phyloP scores from a whole-genome alignment of 139 green algal genomes.

The Axilococcus clingmanii region DNA sequence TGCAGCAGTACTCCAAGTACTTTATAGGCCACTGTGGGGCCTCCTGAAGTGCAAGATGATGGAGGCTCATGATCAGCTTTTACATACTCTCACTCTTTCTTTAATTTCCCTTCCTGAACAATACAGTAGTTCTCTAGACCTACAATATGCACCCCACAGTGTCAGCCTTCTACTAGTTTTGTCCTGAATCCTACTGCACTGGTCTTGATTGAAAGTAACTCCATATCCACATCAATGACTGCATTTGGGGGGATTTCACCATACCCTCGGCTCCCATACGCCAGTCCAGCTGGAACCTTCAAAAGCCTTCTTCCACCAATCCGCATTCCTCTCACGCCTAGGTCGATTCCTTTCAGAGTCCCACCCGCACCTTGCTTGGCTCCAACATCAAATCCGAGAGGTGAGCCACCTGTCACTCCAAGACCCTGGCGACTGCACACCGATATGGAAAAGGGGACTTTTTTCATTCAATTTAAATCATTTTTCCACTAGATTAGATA shows the following conservation, averaged over 20 bases:
- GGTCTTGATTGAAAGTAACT: conserved; percentile 72
- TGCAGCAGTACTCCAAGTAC: too few relatives aligned
- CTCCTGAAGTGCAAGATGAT: too few relatives aligned
- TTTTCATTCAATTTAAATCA: not conserved
- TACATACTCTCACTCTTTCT: too few relatives aligned
- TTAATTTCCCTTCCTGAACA: too few relatives aligned
- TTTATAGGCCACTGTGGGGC: too few relatives aligned
- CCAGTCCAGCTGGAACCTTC: conserved; percentile 66
- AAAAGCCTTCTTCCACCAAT: conserved; percentile 62
- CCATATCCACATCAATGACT: conserved; percentile 56
- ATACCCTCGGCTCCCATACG: conserved; percentile 52
- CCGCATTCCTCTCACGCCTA: conserved; percentile 76
- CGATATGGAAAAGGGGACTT: too few relatives aligned
- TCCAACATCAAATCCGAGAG: conserved; percentile 84
- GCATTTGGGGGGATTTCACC: conserved; percentile 70
- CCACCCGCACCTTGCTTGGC: conserved; percentile 34
- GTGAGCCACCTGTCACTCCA: conserved; percentile 69
- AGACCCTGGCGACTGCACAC: conserved; percentile 62
- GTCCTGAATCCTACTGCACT: conserved; percentile 37
- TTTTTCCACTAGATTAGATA: not conserved
- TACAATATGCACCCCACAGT: too few relatives aligned
- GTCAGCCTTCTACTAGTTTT: conserved; percentile 66
- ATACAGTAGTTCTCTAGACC: too few relatives aligned
- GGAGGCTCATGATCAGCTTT: too few relatives aligned
- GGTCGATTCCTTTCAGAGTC: conserved; percentile 60